These are phyloP conservation scores for Puccinia polysora DNA, from an alignment of 1,284 basidiomycete genomes.

Conservation along the genomic window DNA sequence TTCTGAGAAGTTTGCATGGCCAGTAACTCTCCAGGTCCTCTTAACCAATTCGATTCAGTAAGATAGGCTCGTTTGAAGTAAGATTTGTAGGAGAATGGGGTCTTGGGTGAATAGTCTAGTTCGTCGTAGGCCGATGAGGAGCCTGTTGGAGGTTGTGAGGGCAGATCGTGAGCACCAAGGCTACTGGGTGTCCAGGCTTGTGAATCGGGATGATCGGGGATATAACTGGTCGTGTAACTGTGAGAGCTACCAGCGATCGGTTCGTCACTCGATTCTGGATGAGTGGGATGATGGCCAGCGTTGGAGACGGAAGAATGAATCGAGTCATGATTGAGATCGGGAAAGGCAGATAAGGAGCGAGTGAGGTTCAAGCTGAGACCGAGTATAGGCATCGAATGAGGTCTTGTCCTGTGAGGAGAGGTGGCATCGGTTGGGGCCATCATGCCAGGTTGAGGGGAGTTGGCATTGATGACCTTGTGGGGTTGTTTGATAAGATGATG, in stretches of 20 bases:
- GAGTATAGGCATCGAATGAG: slow-evolving; percentile 38
- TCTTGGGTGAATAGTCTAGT: slow-evolving; percentile 43
- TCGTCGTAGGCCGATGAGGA: slow-evolving; percentile 37
- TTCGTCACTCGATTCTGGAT: slow-evolving; percentile 42
- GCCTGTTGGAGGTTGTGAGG: slow-evolving; percentile 23
- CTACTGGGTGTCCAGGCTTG: slow-evolving; percentile 35
- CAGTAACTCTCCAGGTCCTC: slow-evolving; percentile 67
- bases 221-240: slow-evolving; percentile 20
- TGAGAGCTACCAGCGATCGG: slow-evolving; percentile 15
- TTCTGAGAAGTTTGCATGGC: slow-evolving; percentile 65
- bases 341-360: slow-evolving; percentile 7
- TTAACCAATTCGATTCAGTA: slow-evolving; percentile 79
- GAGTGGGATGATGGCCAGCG: slow-evolving; percentile 5
- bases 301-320: slow-evolving; percentile 43
- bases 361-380: slow-evolving; percentile 30
- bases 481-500: slow-evolving; percentile 22
- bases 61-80: slow-evolving; percentile 74
- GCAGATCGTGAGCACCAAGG: slow-evolving; percentile 32
- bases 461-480: slow-evolving; percentile 40
- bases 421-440: slow-evolving; percentile 42
- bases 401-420: slow-evolving; percentile 32
- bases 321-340: slow-evolving; percentile 25
- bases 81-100: slow-evolving; percentile 61
- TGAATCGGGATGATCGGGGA: slow-evolving; percentile 36
- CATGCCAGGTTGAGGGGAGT: slow-evolving; percentile 42